Evolutionary conservation across 2,329 filamentous ascomycete genomes (phyloP).

Genomic region (Plenodomus tracheiphilus): DNA sequence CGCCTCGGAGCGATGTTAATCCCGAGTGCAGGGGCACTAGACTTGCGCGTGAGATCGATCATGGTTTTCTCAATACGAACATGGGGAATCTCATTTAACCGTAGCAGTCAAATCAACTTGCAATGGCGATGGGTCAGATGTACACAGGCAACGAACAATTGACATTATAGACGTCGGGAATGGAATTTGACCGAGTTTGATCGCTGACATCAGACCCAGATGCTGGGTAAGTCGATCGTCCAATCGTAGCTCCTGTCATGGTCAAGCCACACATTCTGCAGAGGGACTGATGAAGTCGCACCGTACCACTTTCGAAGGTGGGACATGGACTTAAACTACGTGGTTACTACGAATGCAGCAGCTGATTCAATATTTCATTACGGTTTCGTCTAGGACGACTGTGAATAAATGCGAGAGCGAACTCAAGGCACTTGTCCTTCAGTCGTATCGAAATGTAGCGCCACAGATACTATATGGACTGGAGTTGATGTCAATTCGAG

Average conservation of each 20-base stretch:
- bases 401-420: no score
- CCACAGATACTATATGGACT: no score
- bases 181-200: background rate
- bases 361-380: no score
- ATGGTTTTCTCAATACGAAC: background rate
- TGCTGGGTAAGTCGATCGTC: background rate
- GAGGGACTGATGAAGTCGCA: background rate
- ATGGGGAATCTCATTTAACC: background rate
- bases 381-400: no score
- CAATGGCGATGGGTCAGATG: background rate
- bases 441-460: no score
- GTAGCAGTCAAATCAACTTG: no score
- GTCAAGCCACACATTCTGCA: background rate
- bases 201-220: background rate
- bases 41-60: slow-evolving; percentile 11
- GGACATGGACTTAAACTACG: background rate
- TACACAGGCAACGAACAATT: background rate
- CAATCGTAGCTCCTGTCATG: slow-evolving; percentile 1
- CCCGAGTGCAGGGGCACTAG: slow-evolving; percentile 10
- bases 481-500: no score
- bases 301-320: background rate
- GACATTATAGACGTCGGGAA: background rate
- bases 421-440: no score
- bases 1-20: background rate
- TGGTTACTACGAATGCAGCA: no score